A percentile compares a stretch with the other conserved stretches of the same genome.
phyloP scores from a whole-genome alignment of 2,329 filamentous ascomycete genomes.

The Aureobasidium zeae region DNA sequence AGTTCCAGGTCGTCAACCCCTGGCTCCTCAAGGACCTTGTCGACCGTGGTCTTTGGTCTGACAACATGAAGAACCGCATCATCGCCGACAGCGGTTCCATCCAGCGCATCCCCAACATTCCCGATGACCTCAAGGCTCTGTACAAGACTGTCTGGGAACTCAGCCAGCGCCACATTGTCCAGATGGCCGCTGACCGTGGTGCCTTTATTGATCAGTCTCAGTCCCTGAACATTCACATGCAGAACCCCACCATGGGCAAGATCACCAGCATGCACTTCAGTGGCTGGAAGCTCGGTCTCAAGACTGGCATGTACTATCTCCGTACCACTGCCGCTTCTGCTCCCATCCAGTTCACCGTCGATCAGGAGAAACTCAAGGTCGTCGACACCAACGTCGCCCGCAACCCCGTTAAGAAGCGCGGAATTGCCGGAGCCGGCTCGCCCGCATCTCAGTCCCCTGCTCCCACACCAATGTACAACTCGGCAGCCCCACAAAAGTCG shows the following conservation, averaged over 20 bases:
- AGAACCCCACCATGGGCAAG: slow-evolving; percentile 98
- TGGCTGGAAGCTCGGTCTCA: slow-evolving; percentile 97
- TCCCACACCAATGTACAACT: slow-evolving; percentile 58
- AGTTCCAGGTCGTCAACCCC: slow-evolving; percentile 99
- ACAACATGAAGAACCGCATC: slow-evolving; percentile 99
- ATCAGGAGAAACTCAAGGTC: slow-evolving; percentile 87
- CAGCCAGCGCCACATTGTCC: slow-evolving; percentile 85
- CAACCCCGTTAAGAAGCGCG: slow-evolving; percentile 60
- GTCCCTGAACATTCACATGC: slow-evolving; percentile 99
- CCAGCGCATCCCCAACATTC: slow-evolving; percentile 94
- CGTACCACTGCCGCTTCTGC: slow-evolving; percentile 94
- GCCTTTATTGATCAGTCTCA: slow-evolving; percentile 99
- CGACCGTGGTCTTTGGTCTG: slow-evolving; percentile 95
- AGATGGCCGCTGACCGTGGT: slow-evolving; percentile 97
- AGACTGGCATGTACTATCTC: slow-evolving; percentile 99
- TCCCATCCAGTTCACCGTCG: slow-evolving; percentile 97
- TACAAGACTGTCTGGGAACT: slow-evolving; percentile 99
- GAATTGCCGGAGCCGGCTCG: slow-evolving; percentile 42
- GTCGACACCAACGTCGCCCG: slow-evolving; percentile 70
- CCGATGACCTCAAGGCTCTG: slow-evolving; percentile 85
- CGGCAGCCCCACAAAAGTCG: slow-evolving; percentile 39
- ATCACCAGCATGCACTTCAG: slow-evolving; percentile 99
- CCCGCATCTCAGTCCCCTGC: slow-evolving; percentile 29
- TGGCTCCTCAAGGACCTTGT: slow-evolving; percentile 98
- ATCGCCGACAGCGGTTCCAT: slow-evolving; percentile 94